Evolutionary conservation across 2,329 filamentous ascomycete genomes (phyloP).

Genomic region (Fusarium solani-melongenae): DNA sequence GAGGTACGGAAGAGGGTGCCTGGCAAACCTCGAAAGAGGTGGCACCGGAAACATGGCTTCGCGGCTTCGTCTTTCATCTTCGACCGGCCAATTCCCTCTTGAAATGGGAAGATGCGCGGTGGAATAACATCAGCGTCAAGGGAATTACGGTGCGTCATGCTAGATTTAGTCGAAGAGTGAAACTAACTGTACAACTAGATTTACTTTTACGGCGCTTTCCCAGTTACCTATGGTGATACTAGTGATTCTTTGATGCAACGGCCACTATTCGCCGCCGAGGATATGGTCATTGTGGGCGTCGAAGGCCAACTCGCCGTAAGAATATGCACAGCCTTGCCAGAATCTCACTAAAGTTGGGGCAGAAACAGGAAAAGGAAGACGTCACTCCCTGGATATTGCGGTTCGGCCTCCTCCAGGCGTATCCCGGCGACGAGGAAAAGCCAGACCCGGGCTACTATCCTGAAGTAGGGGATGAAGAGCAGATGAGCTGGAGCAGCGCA

Average conservation of each 20-base stretch:
- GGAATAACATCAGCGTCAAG: not conserved
- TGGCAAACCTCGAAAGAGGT: not conserved
- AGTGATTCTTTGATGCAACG: not conserved
- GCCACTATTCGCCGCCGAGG: not conserved
- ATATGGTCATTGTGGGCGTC: not conserved
- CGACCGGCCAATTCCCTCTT: not conserved
- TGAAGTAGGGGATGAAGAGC: not conserved
- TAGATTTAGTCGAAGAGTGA: too few species aligned
- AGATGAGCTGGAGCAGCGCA: not conserved
- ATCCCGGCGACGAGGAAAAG: not conserved
- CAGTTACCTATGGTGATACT: not conserved
- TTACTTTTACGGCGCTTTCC: not conserved
- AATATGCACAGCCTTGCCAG: not conserved
- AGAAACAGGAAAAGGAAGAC: not conserved
- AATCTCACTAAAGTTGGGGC: not conserved
- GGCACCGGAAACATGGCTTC: not conserved
- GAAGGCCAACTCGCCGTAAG: not conserved
- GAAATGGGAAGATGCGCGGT: not conserved
- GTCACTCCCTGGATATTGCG: not conserved
- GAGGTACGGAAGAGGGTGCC: not conserved
- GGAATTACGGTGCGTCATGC: not conserved
- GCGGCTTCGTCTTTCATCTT: not conserved
- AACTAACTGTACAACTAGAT: not conserved
- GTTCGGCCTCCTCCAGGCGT: not conserved
- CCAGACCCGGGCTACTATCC: not conserved